phyloP scores from a whole-genome alignment of 306 rosid species.

The Malus asiatica region DNA sequence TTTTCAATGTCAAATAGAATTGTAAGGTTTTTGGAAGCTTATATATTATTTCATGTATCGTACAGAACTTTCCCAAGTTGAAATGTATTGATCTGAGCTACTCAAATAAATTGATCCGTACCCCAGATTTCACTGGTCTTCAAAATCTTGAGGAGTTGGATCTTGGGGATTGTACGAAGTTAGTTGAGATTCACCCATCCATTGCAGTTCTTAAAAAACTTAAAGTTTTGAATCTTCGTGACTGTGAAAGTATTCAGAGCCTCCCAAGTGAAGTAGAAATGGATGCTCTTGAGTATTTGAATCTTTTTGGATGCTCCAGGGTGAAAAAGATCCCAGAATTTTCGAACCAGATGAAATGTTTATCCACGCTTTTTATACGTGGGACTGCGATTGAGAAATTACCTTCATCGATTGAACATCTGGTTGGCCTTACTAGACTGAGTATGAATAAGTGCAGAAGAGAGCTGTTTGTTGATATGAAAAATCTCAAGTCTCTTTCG shows the following conservation, averaged over 20 bases:
- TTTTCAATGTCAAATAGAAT: neutral
- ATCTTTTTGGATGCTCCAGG: neutral
- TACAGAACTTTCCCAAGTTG: conserved; percentile 6
- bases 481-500: neutral
- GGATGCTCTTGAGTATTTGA: neutral
- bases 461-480: neutral
- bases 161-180: neutral
- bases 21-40: neutral
- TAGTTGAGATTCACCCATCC: conserved; percentile 8
- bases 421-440: neutral
- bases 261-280: neutral
- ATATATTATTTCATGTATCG: neutral
- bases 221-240: neutral
- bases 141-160: neutral
- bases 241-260: neutral
- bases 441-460: neutral
- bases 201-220: neutral
- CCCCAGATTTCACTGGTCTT: conserved; percentile 8
- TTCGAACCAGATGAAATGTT: neutral
- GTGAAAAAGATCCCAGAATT: conserved; percentile 10
- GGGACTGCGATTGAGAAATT: neutral
- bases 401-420: neutral
- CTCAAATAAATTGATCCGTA: neutral
- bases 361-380: neutral
- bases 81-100: neutral